These are phyloP conservation scores for Populus tomentosa DNA, from an alignment of 441 rosid species.

Conservation along the genomic window DNA sequence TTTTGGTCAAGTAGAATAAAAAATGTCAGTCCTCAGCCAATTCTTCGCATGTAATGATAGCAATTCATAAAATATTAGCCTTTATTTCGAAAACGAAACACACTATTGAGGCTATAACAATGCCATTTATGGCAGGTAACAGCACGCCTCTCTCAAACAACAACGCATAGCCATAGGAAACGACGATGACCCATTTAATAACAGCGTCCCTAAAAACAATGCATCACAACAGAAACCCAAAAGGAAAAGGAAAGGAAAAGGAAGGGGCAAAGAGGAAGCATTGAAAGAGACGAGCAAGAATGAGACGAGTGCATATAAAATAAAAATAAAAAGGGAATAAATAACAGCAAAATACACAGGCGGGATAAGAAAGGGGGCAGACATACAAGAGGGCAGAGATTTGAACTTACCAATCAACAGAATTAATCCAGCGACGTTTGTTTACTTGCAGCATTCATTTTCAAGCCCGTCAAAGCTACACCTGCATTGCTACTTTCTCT, in stretches of 20 bases:
- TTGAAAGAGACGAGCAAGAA: conserved; percentile 19
- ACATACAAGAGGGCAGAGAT: conserved; percentile 25
- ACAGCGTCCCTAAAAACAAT: conserved; percentile 1
- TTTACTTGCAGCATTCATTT: conserved; percentile 8
- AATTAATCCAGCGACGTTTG: not conserved
- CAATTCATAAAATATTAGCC: not conserved
- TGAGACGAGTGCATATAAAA: conserved; percentile 10
- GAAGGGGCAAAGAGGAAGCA: conserved; percentile 6
- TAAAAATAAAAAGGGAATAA: not conserved
- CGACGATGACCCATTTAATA: conserved; percentile 4
- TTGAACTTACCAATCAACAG: conserved; percentile 31
- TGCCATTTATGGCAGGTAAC: not conserved
- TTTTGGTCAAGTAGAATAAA: not conserved
- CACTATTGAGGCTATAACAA: not conserved
- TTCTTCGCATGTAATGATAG: not conserved
- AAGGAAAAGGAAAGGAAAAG: not conserved
- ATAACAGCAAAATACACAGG: conserved; percentile 8
- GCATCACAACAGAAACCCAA: not conserved
- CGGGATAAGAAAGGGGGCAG: conserved; percentile 27
- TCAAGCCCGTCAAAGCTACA: conserved; percentile 21
- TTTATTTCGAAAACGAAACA: not conserved
- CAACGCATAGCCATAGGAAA: not conserved
- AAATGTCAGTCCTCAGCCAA: conserved; percentile 1
- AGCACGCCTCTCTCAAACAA: not conserved
- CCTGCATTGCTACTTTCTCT: not conserved